phyloP scores from a whole-genome alignment of 2,329 filamentous ascomycete genomes.

The Cercospora berteroae region DNA sequence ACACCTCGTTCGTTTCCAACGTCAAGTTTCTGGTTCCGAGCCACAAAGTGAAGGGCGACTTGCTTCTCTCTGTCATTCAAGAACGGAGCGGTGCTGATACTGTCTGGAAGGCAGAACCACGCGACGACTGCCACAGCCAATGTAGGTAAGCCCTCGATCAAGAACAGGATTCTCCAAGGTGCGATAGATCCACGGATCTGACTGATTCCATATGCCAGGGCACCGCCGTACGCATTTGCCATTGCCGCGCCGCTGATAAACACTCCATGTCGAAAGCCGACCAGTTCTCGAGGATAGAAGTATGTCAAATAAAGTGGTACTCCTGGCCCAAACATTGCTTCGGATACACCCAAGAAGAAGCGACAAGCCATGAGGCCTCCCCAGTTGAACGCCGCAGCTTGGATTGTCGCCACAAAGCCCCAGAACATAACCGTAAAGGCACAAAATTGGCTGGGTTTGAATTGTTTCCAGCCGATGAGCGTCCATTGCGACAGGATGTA shows the following conservation, averaged over 20 bases:
- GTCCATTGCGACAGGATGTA: slow-evolving; percentile 45
- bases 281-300: slow-evolving; percentile 59
- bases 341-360: slow-evolving; percentile 47
- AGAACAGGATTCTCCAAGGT: slow-evolving; percentile 61
- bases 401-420: slow-evolving; percentile 50
- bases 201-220: slow-evolving; percentile 63
- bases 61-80: slow-evolving; percentile 44
- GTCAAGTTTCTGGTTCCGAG: slow-evolving; percentile 23
- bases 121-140: slow-evolving; percentile 54
- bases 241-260: slow-evolving; percentile 60
- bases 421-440: slow-evolving; percentile 45
- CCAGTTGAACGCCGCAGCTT: slow-evolving; percentile 48
- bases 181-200: slow-evolving; percentile 56
- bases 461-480: slow-evolving; percentile 47
- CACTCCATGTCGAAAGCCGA: slow-evolving; percentile 57
- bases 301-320: slow-evolving; percentile 64
- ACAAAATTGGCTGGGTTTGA: slow-evolving; percentile 41
- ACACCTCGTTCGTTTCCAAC: slow-evolving; percentile 24
- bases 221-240: slow-evolving; percentile 75
- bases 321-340: slow-evolving; percentile 44
- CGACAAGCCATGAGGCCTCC: slow-evolving; percentile 50
- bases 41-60: slow-evolving; percentile 37
- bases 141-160: slow-evolving; percentile 64
- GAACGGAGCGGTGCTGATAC: slow-evolving; percentile 47
- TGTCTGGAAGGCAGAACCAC: slow-evolving; percentile 50